These are phyloP conservation scores for Cladosporium austrohemisphaericum DNA, from an alignment of 2,329 filamentous ascomycete species.

Conservation along the genomic window DNA sequence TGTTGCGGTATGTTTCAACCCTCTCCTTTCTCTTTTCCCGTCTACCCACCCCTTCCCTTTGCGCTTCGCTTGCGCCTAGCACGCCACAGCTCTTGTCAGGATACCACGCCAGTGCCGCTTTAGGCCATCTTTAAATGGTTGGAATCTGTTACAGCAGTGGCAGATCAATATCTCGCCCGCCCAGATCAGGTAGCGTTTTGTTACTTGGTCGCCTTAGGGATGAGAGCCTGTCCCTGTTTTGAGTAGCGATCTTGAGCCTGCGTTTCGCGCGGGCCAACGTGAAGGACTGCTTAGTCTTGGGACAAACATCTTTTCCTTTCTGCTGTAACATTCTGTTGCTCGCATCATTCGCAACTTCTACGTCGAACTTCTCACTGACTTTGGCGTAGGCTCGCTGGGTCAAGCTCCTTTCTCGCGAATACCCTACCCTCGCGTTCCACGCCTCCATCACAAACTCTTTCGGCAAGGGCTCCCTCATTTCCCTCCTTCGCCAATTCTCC, in stretches of 20 bases:
- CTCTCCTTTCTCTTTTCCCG: slow-evolving; percentile 15
- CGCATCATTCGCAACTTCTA: neutral
- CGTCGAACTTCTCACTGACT: slow-evolving; percentile 11
- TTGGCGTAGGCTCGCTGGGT: slow-evolving; percentile 81
- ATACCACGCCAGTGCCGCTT: slow-evolving; percentile 57
- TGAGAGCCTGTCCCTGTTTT: slow-evolving; percentile 75
- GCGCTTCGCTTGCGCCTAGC: slow-evolving; percentile 33
- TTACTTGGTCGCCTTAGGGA: slow-evolving; percentile 67
- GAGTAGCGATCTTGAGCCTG: slow-evolving; percentile 83
- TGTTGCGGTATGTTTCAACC: slow-evolving; percentile 76
- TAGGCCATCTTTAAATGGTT: slow-evolving; percentile 63
- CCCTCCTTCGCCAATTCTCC: slow-evolving; percentile 87
- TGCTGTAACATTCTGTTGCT: neutral
- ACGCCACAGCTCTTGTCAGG: slow-evolving; percentile 89
- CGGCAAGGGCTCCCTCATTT: slow-evolving; percentile 90
- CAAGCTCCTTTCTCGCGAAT: slow-evolving; percentile 78
- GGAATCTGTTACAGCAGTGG: slow-evolving; percentile 98
- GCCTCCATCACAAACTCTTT: slow-evolving; percentile 94
- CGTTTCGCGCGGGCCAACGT: slow-evolving; percentile 72
- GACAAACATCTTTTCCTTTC: slow-evolving; percentile 66
- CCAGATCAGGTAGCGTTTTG: slow-evolving; percentile 85
- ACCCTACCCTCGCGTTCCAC: slow-evolving; percentile 92
- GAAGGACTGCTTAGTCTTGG: slow-evolving; percentile 98
- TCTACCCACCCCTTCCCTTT: slow-evolving; percentile 20
- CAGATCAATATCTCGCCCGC: slow-evolving; percentile 74